Conservation (phyloP, 768 basidiomycete genomes). For the Boletus huronensis region DNA sequence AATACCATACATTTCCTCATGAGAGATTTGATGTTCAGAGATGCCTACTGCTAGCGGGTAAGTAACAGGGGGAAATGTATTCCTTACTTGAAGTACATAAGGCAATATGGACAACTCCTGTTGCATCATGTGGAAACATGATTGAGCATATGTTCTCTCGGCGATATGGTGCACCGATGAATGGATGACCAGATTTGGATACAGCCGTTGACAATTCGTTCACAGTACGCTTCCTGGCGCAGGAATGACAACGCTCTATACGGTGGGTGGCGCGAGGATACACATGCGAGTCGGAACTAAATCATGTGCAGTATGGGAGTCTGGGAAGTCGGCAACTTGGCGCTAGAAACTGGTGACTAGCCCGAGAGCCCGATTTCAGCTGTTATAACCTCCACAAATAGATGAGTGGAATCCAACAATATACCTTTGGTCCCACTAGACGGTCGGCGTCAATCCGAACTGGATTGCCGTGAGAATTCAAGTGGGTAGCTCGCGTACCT, state of each 20-base stretch:
- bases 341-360: neutral
- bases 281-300: neutral
- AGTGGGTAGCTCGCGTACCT: constrained; percentile 38
- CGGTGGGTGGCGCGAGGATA: neutral
- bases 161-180: neutral
- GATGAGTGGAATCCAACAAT: neutral
- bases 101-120: neutral
- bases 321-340: neutral
- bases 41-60: neutral
- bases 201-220: neutral
- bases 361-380: neutral
- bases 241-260: neutral
- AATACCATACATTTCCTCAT: constrained; percentile 4
- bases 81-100: neutral
- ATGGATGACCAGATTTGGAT: neutral
- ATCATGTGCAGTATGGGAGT: neutral
- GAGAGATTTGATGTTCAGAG: neutral
- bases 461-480: neutral
- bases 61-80: neutral
- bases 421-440: neutral
- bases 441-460: neutral
- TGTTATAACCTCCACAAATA: neutral
- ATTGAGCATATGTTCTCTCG: neutral
- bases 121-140: neutral
- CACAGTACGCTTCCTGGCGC: neutral